A percentile compares a stretch with the other conserved stretches of the same genome.
Evolutionary conservation across 805 yeast genomes (phyloP).

Genomic region (Nakazawaea populi): DNA sequence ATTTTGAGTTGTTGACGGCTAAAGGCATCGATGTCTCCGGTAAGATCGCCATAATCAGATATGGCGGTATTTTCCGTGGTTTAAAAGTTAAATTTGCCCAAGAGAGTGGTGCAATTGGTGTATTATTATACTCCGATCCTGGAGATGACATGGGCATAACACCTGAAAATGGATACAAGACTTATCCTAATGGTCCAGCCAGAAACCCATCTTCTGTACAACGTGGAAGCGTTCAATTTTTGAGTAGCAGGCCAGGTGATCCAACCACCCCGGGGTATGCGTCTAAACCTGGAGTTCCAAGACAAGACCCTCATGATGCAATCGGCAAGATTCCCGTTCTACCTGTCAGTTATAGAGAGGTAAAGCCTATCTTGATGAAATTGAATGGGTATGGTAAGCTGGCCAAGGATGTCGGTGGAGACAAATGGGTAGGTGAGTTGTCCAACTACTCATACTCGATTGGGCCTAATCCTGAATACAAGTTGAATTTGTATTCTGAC

Average conservation of each 20-base stretch:
- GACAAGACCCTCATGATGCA: constrained; percentile 41
- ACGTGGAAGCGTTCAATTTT: constrained; percentile 67
- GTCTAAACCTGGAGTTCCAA: constrained; percentile 41
- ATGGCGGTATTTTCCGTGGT: constrained; percentile 66
- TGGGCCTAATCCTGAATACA: constrained; percentile 43
- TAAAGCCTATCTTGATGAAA: constrained; percentile 51
- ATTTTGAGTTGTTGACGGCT: constrained; percentile 42
- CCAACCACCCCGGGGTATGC: constrained; percentile 74
- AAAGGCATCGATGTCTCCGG: constrained; percentile 47
- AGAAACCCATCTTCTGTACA: constrained; percentile 73
- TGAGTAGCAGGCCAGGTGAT: constrained; percentile 64
- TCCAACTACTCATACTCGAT: constrained; percentile 44
- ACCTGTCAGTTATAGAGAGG: constrained; percentile 62
- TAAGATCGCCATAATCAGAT: constrained; percentile 60
- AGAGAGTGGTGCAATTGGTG: constrained; percentile 63
- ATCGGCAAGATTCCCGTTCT: constrained; percentile 67
- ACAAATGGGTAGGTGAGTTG: constrained; percentile 36
- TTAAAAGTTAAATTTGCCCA: constrained; percentile 74
- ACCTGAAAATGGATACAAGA: constrained; percentile 48
- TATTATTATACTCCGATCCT: constrained; percentile 64
- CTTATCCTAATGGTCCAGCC: constrained; percentile 75
- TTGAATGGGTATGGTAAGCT: constrained; percentile 53
- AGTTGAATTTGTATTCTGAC: constrained; percentile 50
- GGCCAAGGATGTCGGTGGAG: constrained; percentile 13
- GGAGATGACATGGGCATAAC: constrained; percentile 52